Evolutionary conservation across 345 rosid genomes (phyloP).

Genomic region (Erodium maritimum): DNA sequence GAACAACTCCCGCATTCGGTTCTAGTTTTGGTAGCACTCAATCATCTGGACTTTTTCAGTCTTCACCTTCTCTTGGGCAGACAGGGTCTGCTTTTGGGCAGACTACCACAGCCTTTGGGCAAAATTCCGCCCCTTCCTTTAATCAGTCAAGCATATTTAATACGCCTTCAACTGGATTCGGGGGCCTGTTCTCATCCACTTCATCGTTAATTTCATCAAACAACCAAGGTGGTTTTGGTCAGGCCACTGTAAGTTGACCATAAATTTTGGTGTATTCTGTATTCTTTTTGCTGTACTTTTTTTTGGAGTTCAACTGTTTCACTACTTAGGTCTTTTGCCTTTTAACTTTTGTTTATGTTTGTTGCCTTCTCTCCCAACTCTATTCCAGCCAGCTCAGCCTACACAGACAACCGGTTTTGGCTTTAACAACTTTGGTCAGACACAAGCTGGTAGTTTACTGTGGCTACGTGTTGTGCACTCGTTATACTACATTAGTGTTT

Average conservation of each 20-base stretch:
- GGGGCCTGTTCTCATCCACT: conserved; percentile 34
- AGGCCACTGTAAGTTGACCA: conserved; percentile 32
- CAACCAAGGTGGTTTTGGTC: conserved; percentile 31
- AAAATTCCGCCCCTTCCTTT: conserved; percentile 29
- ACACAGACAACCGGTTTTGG: conserved; percentile 32
- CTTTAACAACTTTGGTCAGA: conserved; percentile 41
- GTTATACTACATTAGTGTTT: background rate
- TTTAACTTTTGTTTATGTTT: conserved; percentile 3
- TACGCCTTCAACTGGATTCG: conserved; percentile 37
- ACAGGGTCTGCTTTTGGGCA: conserved; percentile 53
- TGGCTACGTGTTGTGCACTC: background rate
- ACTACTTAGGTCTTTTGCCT: background rate
- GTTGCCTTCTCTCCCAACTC: conserved; percentile 25
- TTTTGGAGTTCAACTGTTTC: background rate
- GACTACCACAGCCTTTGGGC: conserved; percentile 30
- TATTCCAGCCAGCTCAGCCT: conserved; percentile 37
- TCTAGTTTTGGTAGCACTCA: conserved; percentile 38
- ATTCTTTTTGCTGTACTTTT: background rate
- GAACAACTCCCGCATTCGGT: conserved; percentile 31
- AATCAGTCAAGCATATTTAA: conserved; percentile 35
- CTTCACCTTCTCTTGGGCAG: conserved; percentile 42
- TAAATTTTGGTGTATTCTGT: background rate
- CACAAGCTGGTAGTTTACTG: conserved; percentile 33
- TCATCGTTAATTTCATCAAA: conserved; percentile 27
- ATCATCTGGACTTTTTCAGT: conserved; percentile 43